Evolutionary conservation across 1,284 basidiomycete species (phyloP).

Genomic region (Naganishia sp.): DNA sequence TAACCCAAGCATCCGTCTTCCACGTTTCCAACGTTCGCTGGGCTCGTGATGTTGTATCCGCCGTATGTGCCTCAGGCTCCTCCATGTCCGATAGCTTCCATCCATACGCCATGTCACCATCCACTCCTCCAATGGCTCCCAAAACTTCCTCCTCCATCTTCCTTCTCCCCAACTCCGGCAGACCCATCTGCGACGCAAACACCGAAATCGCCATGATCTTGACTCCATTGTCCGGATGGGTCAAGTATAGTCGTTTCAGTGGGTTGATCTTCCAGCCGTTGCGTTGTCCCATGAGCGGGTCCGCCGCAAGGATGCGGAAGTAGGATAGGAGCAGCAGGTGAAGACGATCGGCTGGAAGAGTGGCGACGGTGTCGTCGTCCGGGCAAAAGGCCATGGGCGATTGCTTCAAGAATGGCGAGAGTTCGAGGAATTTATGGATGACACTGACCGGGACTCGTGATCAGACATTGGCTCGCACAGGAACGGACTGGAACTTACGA

Average conservation of each 20-base stretch:
- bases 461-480: neutral
- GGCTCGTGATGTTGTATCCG: slow-evolving; percentile 59
- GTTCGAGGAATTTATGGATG: slow-evolving; percentile 36
- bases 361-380: slow-evolving; percentile 55
- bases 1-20: slow-evolving; percentile 20
- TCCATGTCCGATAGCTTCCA: slow-evolving; percentile 37
- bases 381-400: slow-evolving; percentile 39
- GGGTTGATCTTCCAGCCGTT: slow-evolving; percentile 68
- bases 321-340: slow-evolving; percentile 74
- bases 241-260: slow-evolving; percentile 49
- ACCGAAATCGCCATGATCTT: slow-evolving; percentile 73
- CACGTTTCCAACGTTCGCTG: slow-evolving; percentile 18
- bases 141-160: slow-evolving; percentile 65
- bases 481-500: slow-evolving; percentile 39
- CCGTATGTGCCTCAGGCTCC: slow-evolving; percentile 53
- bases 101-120: slow-evolving; percentile 36
- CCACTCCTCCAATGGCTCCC: slow-evolving; percentile 64
- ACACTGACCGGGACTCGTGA: slow-evolving; percentile 33
- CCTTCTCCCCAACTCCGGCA: slow-evolving; percentile 72
- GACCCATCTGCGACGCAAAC: slow-evolving; percentile 70
- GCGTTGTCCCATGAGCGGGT: slow-evolving; percentile 65
- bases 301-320: slow-evolving; percentile 73
- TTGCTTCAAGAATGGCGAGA: slow-evolving; percentile 39
- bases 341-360: slow-evolving; percentile 58
- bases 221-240: slow-evolving; percentile 65